Conservation (phyloP, 768 basidiomycete species). For the Holtermanniella nyarrowii region DNA sequence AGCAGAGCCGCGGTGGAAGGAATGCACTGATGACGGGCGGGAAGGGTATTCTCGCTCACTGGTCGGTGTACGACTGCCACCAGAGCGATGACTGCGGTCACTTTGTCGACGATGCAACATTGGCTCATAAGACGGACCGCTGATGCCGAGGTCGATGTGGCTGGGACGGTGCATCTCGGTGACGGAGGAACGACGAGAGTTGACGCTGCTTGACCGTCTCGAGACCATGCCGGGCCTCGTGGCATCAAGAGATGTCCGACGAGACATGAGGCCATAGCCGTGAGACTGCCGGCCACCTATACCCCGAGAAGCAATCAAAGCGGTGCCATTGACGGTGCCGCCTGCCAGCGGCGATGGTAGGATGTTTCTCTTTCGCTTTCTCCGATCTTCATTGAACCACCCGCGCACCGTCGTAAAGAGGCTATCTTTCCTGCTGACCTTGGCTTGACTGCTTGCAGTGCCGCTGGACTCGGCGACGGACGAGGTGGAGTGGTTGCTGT, state of each 20-base stretch:
- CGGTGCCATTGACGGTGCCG: conserved; percentile 10
- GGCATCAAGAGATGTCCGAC: conserved; percentile 41
- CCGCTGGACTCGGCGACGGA: conserved; percentile 45
- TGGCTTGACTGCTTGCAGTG: conserved; percentile 42
- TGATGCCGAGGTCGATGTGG: conserved; percentile 47
- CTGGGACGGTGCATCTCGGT: conserved; percentile 49
- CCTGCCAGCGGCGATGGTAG: neutral
- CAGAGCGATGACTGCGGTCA: conserved; percentile 56
- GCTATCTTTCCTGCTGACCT: conserved; percentile 59
- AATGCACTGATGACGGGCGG: conserved; percentile 75
- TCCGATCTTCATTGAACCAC: conserved; percentile 80
- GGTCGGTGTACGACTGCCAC: conserved; percentile 74
- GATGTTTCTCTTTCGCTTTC: conserved; percentile 60
- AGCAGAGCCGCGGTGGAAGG: conserved; percentile 47
- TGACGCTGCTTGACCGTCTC: conserved; percentile 79
- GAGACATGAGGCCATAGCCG: conserved; percentile 12
- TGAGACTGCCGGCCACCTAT: conserved; percentile 21
- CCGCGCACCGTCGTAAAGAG: conserved; percentile 72
- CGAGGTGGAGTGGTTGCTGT: conserved; percentile 38
- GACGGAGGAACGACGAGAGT: conserved; percentile 63
- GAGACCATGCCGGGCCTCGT: conserved; percentile 69
- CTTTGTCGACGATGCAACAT: conserved; percentile 45
- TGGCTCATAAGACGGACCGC: conserved; percentile 42
- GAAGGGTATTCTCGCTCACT: conserved; percentile 58
- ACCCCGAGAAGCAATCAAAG: conserved; percentile 22